Conservation (phyloP, 257 asterid genomes). For the Solanum piurae region DNA sequence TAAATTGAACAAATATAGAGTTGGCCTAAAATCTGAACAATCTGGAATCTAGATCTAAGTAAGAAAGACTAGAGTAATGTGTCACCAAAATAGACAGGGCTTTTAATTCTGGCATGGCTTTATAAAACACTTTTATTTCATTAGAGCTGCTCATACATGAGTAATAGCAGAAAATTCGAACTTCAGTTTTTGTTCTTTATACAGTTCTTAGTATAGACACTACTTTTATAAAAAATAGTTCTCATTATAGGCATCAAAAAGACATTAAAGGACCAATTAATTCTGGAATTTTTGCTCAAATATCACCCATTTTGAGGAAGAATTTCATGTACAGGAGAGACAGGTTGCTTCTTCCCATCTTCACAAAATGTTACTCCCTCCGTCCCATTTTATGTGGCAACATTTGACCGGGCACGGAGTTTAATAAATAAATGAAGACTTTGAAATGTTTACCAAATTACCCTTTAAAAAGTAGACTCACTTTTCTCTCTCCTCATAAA, state of each 20-base stretch:
- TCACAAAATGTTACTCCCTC: neutral
- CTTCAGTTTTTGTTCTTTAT: neutral
- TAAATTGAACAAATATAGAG: neutral
- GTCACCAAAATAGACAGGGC: neutral
- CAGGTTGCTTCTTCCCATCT: neutral
- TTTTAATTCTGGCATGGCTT: neutral
- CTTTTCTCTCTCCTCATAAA: no score
- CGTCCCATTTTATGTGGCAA: no score
- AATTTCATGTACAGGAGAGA: neutral
- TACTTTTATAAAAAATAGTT: neutral
- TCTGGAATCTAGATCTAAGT: neutral
- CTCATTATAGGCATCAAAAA: neutral
- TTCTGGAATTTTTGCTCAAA: neutral
- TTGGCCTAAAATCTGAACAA: neutral
- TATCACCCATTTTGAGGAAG: neutral
- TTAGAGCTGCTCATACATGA: neutral
- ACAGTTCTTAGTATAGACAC: neutral
- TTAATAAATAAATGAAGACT: no score
- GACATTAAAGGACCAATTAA: neutral
- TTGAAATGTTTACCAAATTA: no score
- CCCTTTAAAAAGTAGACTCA: no score
- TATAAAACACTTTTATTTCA: neutral
- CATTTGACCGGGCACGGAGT: no score
- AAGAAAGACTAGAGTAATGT: neutral
- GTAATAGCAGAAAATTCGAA: neutral